Evolutionary conservation across 2,329 filamentous ascomycete genomes (phyloP).

Genomic region (Neofusicoccum sp.): DNA sequence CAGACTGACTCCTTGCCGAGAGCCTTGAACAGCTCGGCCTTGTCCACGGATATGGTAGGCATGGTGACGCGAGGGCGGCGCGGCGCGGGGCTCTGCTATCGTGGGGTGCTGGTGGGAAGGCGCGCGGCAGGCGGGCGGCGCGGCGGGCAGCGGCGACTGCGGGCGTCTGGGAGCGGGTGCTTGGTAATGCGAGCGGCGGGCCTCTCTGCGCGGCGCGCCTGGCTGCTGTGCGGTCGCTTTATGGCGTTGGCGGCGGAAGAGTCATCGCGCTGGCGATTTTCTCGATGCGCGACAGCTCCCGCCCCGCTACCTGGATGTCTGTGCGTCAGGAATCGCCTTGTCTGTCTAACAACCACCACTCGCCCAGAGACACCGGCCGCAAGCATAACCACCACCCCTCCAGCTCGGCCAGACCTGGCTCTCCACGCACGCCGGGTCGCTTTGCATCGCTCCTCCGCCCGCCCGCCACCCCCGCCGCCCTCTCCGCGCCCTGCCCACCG

Average conservation of each 20-base stretch:
- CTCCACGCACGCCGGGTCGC: constrained; percentile 14
- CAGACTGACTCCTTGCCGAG: constrained; percentile 75
- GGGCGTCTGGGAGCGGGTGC: background rate
- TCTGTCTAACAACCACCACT: constrained; percentile 19
- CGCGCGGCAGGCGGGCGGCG: background rate
- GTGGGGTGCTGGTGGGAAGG: constrained; percentile 9
- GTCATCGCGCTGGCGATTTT: constrained; percentile 17
- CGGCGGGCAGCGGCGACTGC: background rate
- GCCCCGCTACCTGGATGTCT: constrained; percentile 13
- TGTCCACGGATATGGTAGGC: constrained; percentile 97
- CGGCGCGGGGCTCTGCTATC: constrained; percentile 10
- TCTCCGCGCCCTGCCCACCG: constrained; percentile 4
- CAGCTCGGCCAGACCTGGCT: constrained; percentile 11
- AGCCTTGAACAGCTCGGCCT: constrained; percentile 90
- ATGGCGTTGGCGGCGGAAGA: constrained; percentile 15
- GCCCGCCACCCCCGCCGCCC: constrained; percentile 1
- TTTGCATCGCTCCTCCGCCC: constrained; percentile 10
- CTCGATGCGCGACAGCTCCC: constrained; percentile 18
- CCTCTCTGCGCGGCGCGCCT: background rate
- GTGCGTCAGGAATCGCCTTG: constrained; percentile 19
- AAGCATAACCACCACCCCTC: constrained; percentile 18
- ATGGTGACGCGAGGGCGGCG: constrained; percentile 54
- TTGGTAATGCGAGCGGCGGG: background rate
- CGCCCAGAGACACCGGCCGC: constrained; percentile 19
- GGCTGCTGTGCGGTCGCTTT: constrained; percentile 1